phyloP scores from a whole-genome alignment of 345 rosid genomes.

The Populus alba region DNA sequence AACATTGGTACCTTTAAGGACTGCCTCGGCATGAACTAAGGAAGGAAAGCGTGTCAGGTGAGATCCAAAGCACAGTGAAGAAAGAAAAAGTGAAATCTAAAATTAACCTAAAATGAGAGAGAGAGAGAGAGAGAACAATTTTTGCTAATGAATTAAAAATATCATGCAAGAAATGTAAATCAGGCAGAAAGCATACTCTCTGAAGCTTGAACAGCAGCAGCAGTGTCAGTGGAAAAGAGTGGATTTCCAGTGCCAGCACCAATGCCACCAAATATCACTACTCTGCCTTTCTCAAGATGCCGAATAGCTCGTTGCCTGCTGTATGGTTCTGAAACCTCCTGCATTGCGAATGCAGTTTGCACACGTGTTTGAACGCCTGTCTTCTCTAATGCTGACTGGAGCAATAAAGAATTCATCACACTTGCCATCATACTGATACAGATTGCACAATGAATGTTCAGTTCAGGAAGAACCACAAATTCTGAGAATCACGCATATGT shows the following conservation, averaged over 20 bases:
- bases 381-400: slow-evolving; percentile 84
- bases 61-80: too few species aligned
- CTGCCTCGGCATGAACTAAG: slow-evolving; percentile 77
- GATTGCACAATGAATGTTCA: slow-evolving; percentile 9
- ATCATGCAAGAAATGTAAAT: neutral
- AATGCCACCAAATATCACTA: slow-evolving; percentile 86
- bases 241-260: slow-evolving; percentile 87
- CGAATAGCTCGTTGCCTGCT: slow-evolving; percentile 68
- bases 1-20: slow-evolving; percentile 81
- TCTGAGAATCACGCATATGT: neutral
- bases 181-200: slow-evolving; percentile 48
- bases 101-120: neutral
- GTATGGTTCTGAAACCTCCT: slow-evolving; percentile 78
- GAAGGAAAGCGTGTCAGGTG: neutral
- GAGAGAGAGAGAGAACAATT: neutral
- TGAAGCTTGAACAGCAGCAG: slow-evolving; percentile 84
- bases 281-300: slow-evolving; percentile 92
- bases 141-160: neutral
- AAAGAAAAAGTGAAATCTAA: neutral
- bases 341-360: slow-evolving; percentile 69
- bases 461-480: neutral
- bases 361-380: slow-evolving; percentile 66
- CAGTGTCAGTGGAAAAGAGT: slow-evolving; percentile 88
- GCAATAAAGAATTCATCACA: slow-evolving; percentile 79
- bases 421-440: slow-evolving; percentile 80